phyloP scores from a whole-genome alignment of 306 rosid genomes.

The Lablab purpureus region DNA sequence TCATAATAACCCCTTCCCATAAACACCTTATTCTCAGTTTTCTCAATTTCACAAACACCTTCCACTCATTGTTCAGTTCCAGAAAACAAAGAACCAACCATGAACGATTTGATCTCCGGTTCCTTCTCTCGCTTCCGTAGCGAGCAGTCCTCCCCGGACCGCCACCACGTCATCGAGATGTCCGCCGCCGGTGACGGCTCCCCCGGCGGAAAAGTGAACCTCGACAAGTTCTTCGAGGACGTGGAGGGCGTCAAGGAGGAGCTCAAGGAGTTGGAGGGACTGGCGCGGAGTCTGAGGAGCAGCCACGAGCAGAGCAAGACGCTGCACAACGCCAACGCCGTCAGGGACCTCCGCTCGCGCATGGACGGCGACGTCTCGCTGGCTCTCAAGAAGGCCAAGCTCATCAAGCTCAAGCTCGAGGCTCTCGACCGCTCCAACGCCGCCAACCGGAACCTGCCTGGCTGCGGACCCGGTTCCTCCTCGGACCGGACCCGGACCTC shows the following conservation, averaged over 20 bases:
- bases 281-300: constrained; percentile 51
- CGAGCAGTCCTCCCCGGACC: constrained; percentile 62
- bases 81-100: neutral
- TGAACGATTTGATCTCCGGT: constrained; percentile 84
- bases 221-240: constrained; percentile 83
- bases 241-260: constrained; percentile 86
- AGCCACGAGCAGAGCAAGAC: constrained; percentile 87
- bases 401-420: constrained; percentile 83
- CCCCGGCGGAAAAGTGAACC: constrained; percentile 60
- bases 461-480: constrained; percentile 93
- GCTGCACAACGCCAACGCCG: constrained; percentile 79
- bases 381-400: constrained; percentile 88
- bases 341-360: constrained; percentile 82
- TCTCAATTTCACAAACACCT: neutral
- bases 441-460: constrained; percentile 75
- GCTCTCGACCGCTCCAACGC: constrained; percentile 92
- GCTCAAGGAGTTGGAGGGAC: constrained; percentile 71
- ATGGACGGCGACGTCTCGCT: constrained; percentile 84
- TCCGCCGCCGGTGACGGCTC: constrained; percentile 35
- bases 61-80: neutral
- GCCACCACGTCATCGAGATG: constrained; percentile 82
- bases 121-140: constrained; percentile 79
- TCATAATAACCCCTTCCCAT: neutral
- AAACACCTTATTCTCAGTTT: too few relatives aligned
- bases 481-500: constrained; percentile 92